Evolutionary conservation across 2,329 filamentous ascomycete species (phyloP), one percentile per base, ranked within the genome.

Genomic region (Alternaria rosae): DNA sequence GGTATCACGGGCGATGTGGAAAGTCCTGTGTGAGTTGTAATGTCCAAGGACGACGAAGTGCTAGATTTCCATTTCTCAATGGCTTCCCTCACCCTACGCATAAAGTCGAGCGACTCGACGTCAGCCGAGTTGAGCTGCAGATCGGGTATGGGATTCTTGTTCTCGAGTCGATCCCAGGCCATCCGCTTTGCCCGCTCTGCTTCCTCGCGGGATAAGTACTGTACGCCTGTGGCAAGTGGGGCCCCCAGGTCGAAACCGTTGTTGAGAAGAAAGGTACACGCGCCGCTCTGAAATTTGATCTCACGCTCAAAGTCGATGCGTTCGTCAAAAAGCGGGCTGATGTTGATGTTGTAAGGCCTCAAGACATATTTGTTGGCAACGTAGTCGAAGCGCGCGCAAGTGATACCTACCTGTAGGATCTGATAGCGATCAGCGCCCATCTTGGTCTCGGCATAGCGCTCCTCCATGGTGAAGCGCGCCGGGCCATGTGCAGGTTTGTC

Each of bases 361-460:
- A 89, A 79, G 6, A 84, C 80, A 70, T 91, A 91, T 65, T 78
- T 77, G 57, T 78, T 72, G 11, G 62, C 57, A 28, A 73, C 41
- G 80, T 85, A 84, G 70, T 82, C 83, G 72, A 90, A 86, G 54
- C 82, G 81, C n/a, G 87, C 87, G 69, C 88, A 86, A 0, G 89
- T 91, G 59, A 91, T 77, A n/a, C 89, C 89, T 56, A 91, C 78
- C 72, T 91, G 89, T 3, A 91, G 79, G 54, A 91, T 85, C 62
- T 88, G 85, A 69, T 88, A 91, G 41, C 83, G 84, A 63, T 89
- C 85, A 4, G 89, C 89, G 3, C 87, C 87, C 26, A 79, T 78
- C 72, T 87, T 89, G 59, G 83, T 82, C 64, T 91, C 88, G 11
- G 81, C 77, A 71, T 91, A 91, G 57, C 86, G 84, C 44, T 88